Percentiles rank a stretch among this genome's conserved stretches.
These are phyloP conservation scores for Rubroboletus satanas DNA, from an alignment of 768 basidiomycete species.

Conservation along the genomic window DNA sequence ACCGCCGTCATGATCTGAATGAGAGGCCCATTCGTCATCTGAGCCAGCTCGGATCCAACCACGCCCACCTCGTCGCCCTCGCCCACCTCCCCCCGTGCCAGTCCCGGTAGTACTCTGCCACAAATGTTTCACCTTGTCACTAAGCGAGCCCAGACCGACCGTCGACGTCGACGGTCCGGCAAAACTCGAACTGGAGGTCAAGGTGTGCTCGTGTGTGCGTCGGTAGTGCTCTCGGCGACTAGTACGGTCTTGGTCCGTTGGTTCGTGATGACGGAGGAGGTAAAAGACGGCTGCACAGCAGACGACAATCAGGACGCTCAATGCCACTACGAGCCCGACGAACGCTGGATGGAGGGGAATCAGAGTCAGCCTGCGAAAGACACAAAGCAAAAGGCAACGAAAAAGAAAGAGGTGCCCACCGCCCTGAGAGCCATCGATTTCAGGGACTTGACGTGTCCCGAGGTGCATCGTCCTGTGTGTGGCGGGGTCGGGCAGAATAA, in stretches of 20 bases:
- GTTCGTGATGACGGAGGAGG: conserved; percentile 50
- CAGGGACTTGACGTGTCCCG: conserved; percentile 35
- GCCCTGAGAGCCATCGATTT: conserved; percentile 48
- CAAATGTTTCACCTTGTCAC: conserved; percentile 24
- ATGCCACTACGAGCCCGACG: conserved; percentile 54
- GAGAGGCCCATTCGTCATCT: conserved; percentile 45
- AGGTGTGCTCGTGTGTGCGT: conserved; percentile 24
- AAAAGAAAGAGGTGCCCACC: conserved; percentile 32
- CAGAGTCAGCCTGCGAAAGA: neutral
- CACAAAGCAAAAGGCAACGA: neutral
- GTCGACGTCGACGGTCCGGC: conserved; percentile 4
- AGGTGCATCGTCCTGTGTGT: conserved; percentile 1
- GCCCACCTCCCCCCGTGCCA: neutral
- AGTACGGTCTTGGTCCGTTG: conserved; percentile 38
- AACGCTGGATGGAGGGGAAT: conserved; percentile 39
- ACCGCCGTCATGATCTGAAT: conserved; percentile 19
- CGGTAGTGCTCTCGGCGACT: conserved; percentile 31
- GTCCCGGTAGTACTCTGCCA: conserved; percentile 20
- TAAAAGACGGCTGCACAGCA: conserved; percentile 52
- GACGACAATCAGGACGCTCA: conserved; percentile 50
- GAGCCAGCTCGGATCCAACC: conserved; percentile 54
- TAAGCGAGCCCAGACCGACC: conserved; percentile 21
- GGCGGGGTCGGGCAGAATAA: neutral
- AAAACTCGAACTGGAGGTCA: conserved; percentile 11
- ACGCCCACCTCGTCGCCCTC: conserved; percentile 27